These are phyloP conservation scores for Colletotrichum sp. DNA, from an alignment of 2,329 filamentous ascomycete species.

Conservation along the genomic window DNA sequence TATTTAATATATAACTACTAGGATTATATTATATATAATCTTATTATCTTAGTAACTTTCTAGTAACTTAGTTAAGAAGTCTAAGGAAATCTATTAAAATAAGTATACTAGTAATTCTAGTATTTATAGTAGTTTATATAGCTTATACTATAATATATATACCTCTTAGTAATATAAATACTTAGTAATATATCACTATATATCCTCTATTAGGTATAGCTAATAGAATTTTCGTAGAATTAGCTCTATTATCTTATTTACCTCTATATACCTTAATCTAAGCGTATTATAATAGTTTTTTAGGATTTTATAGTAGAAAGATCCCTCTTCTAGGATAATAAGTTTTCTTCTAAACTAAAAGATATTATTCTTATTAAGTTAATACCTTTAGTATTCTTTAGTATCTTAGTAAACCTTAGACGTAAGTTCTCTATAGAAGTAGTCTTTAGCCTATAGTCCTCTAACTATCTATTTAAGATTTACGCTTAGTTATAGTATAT, in stretches of 20 bases:
- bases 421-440: background rate
- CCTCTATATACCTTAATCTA: too few relatives aligned
- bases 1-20: background rate
- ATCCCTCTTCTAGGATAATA: background rate
- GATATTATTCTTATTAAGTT: background rate
- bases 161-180: background rate
- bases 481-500: background rate
- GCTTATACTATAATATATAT: background rate
- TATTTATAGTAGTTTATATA: background rate
- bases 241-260: too few relatives aligned
- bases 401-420: background rate
- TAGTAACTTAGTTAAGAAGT: background rate
- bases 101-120: too few relatives aligned
- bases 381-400: too few relatives aligned
- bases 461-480: background rate
- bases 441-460: rapidly evolving
- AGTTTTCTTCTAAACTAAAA: background rate
- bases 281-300: too few relatives aligned
- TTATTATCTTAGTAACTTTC: background rate
- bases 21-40: background rate
- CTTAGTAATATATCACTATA: background rate
- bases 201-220: background rate
- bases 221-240: too few relatives aligned
- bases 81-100: background rate
- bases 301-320: background rate